Evolutionary conservation across 306 rosid genomes (phyloP).

Genomic region (Erythrophleum fordii): DNA sequence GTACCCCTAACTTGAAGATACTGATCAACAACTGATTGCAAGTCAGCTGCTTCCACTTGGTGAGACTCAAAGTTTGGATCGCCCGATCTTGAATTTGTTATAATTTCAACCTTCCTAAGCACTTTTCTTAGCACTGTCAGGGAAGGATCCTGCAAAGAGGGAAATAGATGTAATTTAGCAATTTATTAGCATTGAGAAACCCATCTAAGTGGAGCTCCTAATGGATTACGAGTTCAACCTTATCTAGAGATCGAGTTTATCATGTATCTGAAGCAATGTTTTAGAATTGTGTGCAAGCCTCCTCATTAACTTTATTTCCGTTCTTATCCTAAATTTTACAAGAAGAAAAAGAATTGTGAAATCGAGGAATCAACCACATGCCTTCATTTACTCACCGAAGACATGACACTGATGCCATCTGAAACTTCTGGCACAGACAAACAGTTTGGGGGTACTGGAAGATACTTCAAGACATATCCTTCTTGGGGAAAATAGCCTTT

Average conservation of each 20-base stretch:
- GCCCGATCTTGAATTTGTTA: slow-evolving; percentile 83
- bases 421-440: slow-evolving; percentile 90
- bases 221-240: background rate
- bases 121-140: slow-evolving; percentile 74
- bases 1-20: slow-evolving; percentile 90
- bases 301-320: background rate
- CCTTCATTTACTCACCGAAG: slow-evolving; percentile 63
- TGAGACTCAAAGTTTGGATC: slow-evolving; percentile 82
- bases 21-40: slow-evolving; percentile 70
- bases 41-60: slow-evolving; percentile 81
- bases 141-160: slow-evolving; percentile 79
- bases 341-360: background rate
- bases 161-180: slow-evolving; percentile 9
- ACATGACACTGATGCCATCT: slow-evolving; percentile 90
- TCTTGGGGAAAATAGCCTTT: slow-evolving; percentile 92
- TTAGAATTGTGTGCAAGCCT: background rate
- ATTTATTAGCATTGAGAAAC: background rate
- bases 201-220: background rate
- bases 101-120: slow-evolving; percentile 71
- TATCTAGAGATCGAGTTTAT: background rate
- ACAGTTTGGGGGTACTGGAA: slow-evolving; percentile 97
- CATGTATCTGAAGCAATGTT: background rate
- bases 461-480: slow-evolving; percentile 70
- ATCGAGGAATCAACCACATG: slow-evolving; percentile 29
- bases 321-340: background rate